Evolutionary conservation across 352 stramenopile genomes (phyloP).

Genomic region (Pythium phragmitis): DNA sequence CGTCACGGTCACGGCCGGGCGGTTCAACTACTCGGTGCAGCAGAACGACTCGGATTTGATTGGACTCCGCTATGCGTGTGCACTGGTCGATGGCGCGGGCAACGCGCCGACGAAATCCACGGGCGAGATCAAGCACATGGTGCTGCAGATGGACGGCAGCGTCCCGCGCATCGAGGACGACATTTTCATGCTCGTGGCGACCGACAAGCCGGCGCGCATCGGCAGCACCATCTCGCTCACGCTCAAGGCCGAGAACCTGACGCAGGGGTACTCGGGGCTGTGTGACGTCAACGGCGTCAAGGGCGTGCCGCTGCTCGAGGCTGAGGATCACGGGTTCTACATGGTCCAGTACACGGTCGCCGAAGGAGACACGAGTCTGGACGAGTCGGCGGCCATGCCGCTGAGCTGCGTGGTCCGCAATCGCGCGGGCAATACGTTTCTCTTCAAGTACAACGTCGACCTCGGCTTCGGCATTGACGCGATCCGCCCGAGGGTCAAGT

Average conservation of each 20-base stretch:
- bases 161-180: conserved; percentile 35
- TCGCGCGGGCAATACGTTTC: conserved; percentile 36
- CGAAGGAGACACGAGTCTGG: conserved; percentile 37
- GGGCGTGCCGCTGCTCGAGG: conserved; percentile 37
- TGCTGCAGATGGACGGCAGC: conserved; percentile 39
- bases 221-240: conserved; percentile 57
- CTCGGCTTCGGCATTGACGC: conserved; percentile 60
- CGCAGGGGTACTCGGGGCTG: conserved; percentile 43
- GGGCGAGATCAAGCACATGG: conserved; percentile 30
- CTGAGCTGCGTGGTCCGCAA: conserved; percentile 47
- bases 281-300: conserved; percentile 56
- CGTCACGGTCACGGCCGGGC: conserved; percentile 26
- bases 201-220: conserved; percentile 57
- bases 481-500: conserved; percentile 37
- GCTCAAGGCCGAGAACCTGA: conserved; percentile 36
- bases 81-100: conserved; percentile 30
- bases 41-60: conserved; percentile 42
- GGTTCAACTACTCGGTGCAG: conserved; percentile 44
- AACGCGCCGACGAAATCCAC: conserved; percentile 24
- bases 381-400: conserved; percentile 34
- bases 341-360: conserved; percentile 65
- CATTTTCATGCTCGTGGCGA: conserved; percentile 63
- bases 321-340: conserved; percentile 58
- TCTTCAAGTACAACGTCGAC: conserved; percentile 38
- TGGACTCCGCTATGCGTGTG: conserved; percentile 37